Base-by-base conservation (phyloP, 2,329 filamentous ascomycete genomes). In the Tolypocladium capitatum region DNA sequence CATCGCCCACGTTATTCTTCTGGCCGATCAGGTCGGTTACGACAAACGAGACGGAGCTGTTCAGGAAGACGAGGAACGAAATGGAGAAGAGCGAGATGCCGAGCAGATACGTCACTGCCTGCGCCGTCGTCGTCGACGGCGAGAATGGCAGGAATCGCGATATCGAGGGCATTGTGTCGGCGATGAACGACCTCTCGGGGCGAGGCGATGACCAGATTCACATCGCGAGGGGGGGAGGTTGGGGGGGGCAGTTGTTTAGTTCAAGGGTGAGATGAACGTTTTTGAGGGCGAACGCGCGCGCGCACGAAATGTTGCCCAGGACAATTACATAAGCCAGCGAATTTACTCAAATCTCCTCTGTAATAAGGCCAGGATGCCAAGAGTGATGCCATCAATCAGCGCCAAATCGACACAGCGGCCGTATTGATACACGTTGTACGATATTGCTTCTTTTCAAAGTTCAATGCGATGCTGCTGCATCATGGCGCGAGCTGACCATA, bases 41-140 rank as follows among this genome's bases (percentile, higher is more conserved):
- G 50, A 92, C 84, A 66, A 92, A 94, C 48, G 84, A 88, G 50
- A 92, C 74, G 60, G 81, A 83, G 69, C 81, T 85, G 71, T 92
- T 92, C 52, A 94, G 77, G 68, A 94, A 94, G 58, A 94, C 87
- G 54, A 94, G 83, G 69, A 92, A 92, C 47, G 84, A 84, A 60
- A 94, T 92, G 65, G 82, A 87, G 71, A 91, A 91, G 56, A 94
- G 80, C 51, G 84, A 86, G 59, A 92, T 84, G 61, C 83, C 83
- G 53, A 89, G 74, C 33, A 94, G 79, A 64, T 94, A 94, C 30
- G 86, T 84, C 49, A 76, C 63, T n/a, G 78, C 80, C 59, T 84
- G 80, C 20, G 76, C 61, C 5, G 72, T 67, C 13, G 80, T 81
- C n/a, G 77, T 79, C 41, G 74, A 71, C 21, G 71, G 63, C 52